Conservation (phyloP, 768 basidiomycete species). For the Chalciporus piperatus region DNA sequence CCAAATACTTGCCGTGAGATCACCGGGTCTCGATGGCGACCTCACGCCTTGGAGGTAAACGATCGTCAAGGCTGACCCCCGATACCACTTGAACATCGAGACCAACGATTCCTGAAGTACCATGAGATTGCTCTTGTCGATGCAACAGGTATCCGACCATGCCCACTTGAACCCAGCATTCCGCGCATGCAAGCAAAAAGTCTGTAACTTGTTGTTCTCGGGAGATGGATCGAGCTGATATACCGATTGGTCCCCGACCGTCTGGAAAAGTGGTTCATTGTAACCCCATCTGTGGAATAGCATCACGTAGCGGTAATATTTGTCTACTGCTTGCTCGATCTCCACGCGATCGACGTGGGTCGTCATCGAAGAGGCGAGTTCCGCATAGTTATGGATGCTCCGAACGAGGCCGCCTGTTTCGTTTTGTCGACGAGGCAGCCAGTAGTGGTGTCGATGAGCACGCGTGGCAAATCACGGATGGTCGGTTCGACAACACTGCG, state of each 20-base stretch:
- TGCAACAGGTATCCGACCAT: slow-evolving; percentile 11
- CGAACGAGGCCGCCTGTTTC: slow-evolving; percentile 2
- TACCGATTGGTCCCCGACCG: neutral
- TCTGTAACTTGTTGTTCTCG: neutral
- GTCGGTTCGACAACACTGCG: neutral
- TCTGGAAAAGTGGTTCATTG: neutral
- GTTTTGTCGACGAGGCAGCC: slow-evolving; percentile 7
- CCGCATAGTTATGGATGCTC: neutral
- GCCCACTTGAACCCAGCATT: neutral
- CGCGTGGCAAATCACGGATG: slow-evolving; percentile 2
- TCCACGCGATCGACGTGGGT: slow-evolving; percentile 1
- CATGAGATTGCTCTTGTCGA: neutral
- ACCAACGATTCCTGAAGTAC: neutral
- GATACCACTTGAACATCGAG: slow-evolving; percentile 1
- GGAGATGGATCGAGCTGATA: neutral
- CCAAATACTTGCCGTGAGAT: slow-evolving; percentile 1
- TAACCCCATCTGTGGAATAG: neutral
- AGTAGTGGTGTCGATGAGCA: slow-evolving; percentile 11
- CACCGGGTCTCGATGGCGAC: neutral
- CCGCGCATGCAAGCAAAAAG: neutral
- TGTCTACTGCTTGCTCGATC: neutral
- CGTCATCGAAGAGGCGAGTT: slow-evolving; percentile 12
- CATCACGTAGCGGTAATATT: neutral
- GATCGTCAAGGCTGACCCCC: neutral
- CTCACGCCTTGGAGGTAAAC: neutral